phyloP scores from a whole-genome alignment of 306 rosid species.

The Abrus precatorius region DNA sequence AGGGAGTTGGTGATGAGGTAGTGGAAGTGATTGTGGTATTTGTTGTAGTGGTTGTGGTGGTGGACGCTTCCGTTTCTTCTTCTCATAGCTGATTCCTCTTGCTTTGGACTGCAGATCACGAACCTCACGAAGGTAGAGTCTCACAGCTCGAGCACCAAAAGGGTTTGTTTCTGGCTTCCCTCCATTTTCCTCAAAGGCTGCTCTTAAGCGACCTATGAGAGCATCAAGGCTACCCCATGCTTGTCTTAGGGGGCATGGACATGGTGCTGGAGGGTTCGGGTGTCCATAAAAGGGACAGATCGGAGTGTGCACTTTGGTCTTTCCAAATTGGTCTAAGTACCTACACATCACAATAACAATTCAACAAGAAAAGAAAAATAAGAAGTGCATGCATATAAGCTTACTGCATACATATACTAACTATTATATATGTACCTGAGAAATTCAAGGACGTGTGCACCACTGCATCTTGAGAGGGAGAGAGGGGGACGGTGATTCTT shows the following conservation, averaged over 20 bases:
- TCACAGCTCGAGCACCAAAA: constrained; percentile 92
- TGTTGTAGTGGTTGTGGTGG: constrained; percentile 32
- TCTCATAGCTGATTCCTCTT: constrained; percentile 96
- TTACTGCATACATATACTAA: neutral
- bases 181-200: constrained; percentile 98
- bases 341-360: constrained; percentile 43
- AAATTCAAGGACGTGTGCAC: constrained; percentile 97
- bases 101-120: constrained; percentile 98
- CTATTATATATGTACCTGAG: constrained; percentile 54
- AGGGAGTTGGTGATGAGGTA: constrained; percentile 47
- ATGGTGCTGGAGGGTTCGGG: constrained; percentile 95
- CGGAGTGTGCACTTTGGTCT: constrained; percentile 92
- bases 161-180: constrained; percentile 96
- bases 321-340: constrained; percentile 95
- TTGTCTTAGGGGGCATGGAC: constrained; percentile 94
- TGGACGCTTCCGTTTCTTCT: constrained; percentile 93
- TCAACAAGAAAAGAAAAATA: neutral
- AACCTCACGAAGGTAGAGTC: constrained; percentile 97
- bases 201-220: constrained; percentile 91
- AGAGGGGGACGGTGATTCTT: constrained; percentile 97
- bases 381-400: constrained; percentile 9
- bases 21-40: constrained; percentile 1
- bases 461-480: constrained; percentile 92
- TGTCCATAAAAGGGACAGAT: constrained; percentile 97
- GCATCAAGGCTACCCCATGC: constrained; percentile 99